phyloP scores from a whole-genome alignment of 2,329 filamentous ascomycete species.

The Aureobasidium namibiae region DNA sequence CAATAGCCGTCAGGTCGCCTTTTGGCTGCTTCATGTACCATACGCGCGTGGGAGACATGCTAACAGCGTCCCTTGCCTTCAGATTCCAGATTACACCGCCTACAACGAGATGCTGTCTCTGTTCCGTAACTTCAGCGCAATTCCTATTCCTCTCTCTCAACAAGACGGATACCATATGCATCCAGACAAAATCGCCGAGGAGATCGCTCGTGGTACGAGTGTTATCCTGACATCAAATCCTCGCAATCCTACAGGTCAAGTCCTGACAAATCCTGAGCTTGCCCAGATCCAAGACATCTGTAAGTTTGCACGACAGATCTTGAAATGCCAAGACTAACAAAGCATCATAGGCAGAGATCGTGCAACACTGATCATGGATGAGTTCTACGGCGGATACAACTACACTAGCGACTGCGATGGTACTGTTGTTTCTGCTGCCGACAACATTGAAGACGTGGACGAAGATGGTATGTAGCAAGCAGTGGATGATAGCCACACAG shows the following conservation, averaged over 20 bases:
- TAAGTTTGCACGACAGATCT: slow-evolving; percentile 40
- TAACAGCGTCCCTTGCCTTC: no score
- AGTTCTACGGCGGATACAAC: slow-evolving; percentile 77
- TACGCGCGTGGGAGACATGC: not conserved
- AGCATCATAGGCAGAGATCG: slow-evolving; percentile 38
- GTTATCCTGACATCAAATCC: slow-evolving; percentile 95
- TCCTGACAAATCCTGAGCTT: slow-evolving; percentile 76
- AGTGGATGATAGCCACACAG: not conserved
- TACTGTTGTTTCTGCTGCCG: slow-evolving; percentile 76
- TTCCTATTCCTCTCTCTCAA: slow-evolving; percentile 75
- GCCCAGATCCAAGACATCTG: slow-evolving; percentile 89
- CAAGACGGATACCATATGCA: slow-evolving; percentile 90
- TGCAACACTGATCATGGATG: slow-evolving; percentile 87
- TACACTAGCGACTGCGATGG: slow-evolving; percentile 91
- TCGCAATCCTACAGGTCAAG: slow-evolving; percentile 84
- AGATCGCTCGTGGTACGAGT: slow-evolving; percentile 34
- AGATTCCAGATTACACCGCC: slow-evolving; percentile 64
- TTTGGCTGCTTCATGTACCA: not conserved
- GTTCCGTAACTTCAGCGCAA: slow-evolving; percentile 88
- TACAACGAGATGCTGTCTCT: slow-evolving; percentile 96
- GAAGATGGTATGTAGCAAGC: slow-evolving; percentile 44
- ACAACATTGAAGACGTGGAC: slow-evolving; percentile 84
- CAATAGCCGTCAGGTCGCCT: not conserved
- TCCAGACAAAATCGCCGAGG: slow-evolving; percentile 80
- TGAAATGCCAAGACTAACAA: not conserved